Evolutionary conservation across 2,329 filamentous ascomycete species (phyloP), one percentile per base, ranked within the genome.

Genomic region (Pseudogymnoascus sp.): DNA sequence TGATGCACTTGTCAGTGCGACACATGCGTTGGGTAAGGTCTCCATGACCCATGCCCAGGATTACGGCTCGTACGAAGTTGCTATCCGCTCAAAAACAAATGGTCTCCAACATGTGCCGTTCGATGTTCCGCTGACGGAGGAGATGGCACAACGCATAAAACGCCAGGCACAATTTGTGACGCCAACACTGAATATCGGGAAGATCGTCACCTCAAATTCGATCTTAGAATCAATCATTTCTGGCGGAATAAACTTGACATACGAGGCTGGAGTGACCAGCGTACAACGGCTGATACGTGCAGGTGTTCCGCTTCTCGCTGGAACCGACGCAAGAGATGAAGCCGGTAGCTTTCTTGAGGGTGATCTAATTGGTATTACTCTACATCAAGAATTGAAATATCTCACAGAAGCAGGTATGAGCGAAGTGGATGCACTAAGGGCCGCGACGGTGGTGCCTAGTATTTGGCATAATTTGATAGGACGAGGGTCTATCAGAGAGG

Each of bases 91-190:
- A 12, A 25, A 53, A 25, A 64, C 63, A 3, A 65, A 71, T 37
- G 65, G 68, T 10, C 37, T 71, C 16, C 69, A 71, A 62, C 70
- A 71, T 59, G 68, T 68, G 10, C 67, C 68, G 10, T 68, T 69
- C 40, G 69, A 71, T 28, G 65, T 63, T 8, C 23, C 69, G 4
- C 47, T 71, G 3, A 64, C 65, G 4, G 21, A 25, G 12, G 53
- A n/a, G 8, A 60, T 66, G 14, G 35, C 68, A 23, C 31, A 64
- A 25, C 37, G 61, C 8, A 69, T 71, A 21, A 66, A 67, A 47
- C 23, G 47, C 12, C 61, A 68, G 53, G 56, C 56, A 4, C 66
- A 69, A 33, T 66, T 64, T 63, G 60, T 65, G n/a, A 70, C 69
- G 11, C 69, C 69, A 16, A 71, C 69, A 2, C 65, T 71, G 56